Percentiles rank a stretch among this genome's conserved stretches.
Conservation (phyloP, 805 yeast species). For the Nakazawaea anatomiae region DNA sequence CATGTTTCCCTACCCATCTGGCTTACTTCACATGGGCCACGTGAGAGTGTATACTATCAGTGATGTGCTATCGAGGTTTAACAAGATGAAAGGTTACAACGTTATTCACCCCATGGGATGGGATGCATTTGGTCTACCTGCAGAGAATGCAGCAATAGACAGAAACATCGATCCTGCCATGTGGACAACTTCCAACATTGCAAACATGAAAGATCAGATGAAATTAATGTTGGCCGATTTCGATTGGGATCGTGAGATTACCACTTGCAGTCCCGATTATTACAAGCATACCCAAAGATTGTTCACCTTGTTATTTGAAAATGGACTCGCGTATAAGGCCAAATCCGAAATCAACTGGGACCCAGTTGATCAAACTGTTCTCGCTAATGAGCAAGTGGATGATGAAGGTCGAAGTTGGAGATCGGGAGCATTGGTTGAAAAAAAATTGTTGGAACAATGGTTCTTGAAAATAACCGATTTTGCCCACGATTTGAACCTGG, state of each 20-base stretch:
- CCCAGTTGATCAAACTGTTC: conserved; percentile 89
- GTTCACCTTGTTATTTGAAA: conserved; percentile 63
- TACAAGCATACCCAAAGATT: conserved; percentile 91
- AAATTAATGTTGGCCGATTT: conserved; percentile 72
- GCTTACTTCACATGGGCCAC: conserved; percentile 90
- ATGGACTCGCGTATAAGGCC: conserved; percentile 80
- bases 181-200: conserved; percentile 84
- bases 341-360: conserved; percentile 96
- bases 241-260: conserved; percentile 89
- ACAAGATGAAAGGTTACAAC: conserved; percentile 66
- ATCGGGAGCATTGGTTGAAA: conserved; percentile 93
- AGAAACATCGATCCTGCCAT: conserved; percentile 67
- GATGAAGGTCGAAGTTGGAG: conserved; percentile 90
- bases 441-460: conserved; percentile 82
- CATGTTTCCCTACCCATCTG: conserved; percentile 97
- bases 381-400: conserved; percentile 97
- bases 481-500: conserved; percentile 62
- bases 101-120: conserved; percentile 98
- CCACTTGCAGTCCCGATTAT: conserved; percentile 82
- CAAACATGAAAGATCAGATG: conserved; percentile 83
- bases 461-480: conserved; percentile 83
- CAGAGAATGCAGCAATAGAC: conserved; percentile 96
- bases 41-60: conserved; percentile 87
- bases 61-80: conserved; percentile 75
- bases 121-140: conserved; percentile 98